Conservation (phyloP, 306 rosid genomes). For the Ormosia semicastrata region DNA sequence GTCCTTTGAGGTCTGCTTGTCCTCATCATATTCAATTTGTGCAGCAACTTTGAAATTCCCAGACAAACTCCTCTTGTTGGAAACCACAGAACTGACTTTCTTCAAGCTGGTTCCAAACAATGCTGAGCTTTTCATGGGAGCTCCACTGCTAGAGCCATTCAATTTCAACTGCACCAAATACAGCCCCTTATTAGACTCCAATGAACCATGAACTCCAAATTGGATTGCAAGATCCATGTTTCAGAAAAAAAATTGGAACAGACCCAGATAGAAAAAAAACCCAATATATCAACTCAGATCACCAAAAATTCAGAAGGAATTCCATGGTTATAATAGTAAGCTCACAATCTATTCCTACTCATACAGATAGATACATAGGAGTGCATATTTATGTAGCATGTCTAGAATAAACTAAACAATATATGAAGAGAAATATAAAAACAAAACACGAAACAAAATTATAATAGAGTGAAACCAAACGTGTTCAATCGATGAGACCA, state of each 20-base stretch:
- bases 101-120: constrained; percentile 51
- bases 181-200: not conserved
- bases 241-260: not conserved
- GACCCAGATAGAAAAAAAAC: not conserved
- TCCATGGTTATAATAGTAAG: not conserved
- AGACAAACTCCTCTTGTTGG: constrained; percentile 22
- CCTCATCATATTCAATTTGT: constrained; percentile 44
- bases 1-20: constrained; percentile 65
- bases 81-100: constrained; percentile 30
- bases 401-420: not conserved
- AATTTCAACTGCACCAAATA: constrained; percentile 48
- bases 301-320: not conserved
- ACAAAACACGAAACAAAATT: not conserved
- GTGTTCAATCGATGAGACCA: not conserved
- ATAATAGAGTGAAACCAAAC: not conserved
- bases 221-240: constrained; percentile 1
- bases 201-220: not conserved
- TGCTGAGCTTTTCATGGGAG: constrained; percentile 40
- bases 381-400: not conserved
- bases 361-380: not conserved
- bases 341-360: not conserved
- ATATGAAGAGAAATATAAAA: not conserved
- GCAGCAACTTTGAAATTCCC: constrained; percentile 51
- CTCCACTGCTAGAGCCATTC: constrained; percentile 35
- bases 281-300: not conserved